Evolutionary conservation across 768 basidiomycete species (phyloP).

Genomic region (Boletus sp.): DNA sequence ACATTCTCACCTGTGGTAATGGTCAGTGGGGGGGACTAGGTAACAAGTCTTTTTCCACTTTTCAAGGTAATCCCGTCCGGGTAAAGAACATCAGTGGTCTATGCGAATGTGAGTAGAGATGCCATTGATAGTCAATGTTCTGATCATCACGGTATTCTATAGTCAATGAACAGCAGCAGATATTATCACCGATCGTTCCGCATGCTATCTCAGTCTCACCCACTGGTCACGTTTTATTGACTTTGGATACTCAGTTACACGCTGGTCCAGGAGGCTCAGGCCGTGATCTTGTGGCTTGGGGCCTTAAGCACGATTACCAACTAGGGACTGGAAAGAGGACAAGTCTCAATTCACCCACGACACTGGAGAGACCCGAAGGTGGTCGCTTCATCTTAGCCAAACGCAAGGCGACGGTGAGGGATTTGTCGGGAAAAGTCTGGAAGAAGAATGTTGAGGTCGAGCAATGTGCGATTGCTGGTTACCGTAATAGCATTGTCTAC

Average conservation of each 20-base stretch:
- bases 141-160: slow-evolving; percentile 10
- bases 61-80: slow-evolving; percentile 66
- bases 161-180: slow-evolving; percentile 65
- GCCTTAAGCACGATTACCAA: slow-evolving; percentile 70
- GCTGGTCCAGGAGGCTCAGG: slow-evolving; percentile 51
- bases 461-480: slow-evolving; percentile 63
- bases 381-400: slow-evolving; percentile 58
- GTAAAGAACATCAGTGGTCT: slow-evolving; percentile 82
- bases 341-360: slow-evolving; percentile 53
- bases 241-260: slow-evolving; percentile 59
- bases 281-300: slow-evolving; percentile 72
- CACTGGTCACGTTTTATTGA: slow-evolving; percentile 72
- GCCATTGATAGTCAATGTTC: background rate
- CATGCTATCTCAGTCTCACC: slow-evolving; percentile 65
- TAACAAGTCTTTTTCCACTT: slow-evolving; percentile 59
- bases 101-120: slow-evolving; percentile 68
- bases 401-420: slow-evolving; percentile 52
- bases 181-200: slow-evolving; percentile 64
- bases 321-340: slow-evolving; percentile 72
- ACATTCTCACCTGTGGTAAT: slow-evolving; percentile 76
- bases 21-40: slow-evolving; percentile 83
- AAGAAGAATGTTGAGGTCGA: slow-evolving; percentile 59
- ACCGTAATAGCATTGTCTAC: slow-evolving; percentile 63
- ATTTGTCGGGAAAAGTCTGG: slow-evolving; percentile 61
- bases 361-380: slow-evolving; percentile 50